Base-by-base conservation (phyloP, 2,329 filamentous ascomycete genomes). In the Alternaria panax region DNA sequence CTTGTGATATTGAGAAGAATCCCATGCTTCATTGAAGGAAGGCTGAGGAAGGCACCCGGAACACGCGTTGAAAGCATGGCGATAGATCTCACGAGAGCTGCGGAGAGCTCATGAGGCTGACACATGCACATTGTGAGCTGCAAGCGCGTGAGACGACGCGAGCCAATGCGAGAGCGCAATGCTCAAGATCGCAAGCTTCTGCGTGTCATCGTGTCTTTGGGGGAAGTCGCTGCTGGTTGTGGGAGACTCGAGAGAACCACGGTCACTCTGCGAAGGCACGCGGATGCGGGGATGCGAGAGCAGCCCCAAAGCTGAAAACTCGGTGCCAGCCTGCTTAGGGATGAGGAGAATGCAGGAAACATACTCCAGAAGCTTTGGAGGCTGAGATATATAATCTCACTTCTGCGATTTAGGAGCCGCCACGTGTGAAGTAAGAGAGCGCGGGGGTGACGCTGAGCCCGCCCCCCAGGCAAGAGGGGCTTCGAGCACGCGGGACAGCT, bases 241-340 rank as follows among this genome's bases (percentile, higher is more conserved):
- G 52, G 42, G 42, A 54, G n/a, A 14, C 5, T 40, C 6, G 36
- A 16, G 20, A 20, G 43, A 27, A 50, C 16, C 24, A 7, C 7
- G 22, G 34, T 42, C 53, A 34, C 36, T 25, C 20, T 32, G 7
- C 34, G 55, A 48, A 58, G 50, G 48, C 48, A 57, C 55, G 20
- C 3, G 42, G 41, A n/a, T 34, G 48, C 8, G 20, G 25, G 34
- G n/a, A 25, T 7, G 25, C 8, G 32, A 20, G 18, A 27, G 14
- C 51, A 36, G 18, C 14, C 7, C 14, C 34, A 32, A 46, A 38
- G 27, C 36, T 12, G 40, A 34, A 14, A 25, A 27, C 30, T 41
- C 38, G 24, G 2, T 24, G 9, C 7, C 20, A 16, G 20, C 20
- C 38, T 41, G 20, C 28, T 8, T 36, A 11, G 12, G 16, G 11